phyloP scores from a whole-genome alignment of 2,329 filamentous ascomycete species.

The Hypoxylon sp. region DNA sequence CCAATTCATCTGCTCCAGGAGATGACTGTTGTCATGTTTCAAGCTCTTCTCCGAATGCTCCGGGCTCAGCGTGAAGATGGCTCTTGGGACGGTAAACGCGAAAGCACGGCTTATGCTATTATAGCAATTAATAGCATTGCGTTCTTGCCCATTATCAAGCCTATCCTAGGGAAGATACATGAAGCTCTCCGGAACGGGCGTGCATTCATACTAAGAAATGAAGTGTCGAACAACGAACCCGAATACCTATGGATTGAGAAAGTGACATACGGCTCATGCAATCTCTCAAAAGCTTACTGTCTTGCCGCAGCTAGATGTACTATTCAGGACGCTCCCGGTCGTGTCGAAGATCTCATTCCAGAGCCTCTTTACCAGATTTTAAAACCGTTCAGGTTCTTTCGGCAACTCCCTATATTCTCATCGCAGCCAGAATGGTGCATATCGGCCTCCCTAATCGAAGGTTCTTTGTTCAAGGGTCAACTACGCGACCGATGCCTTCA shows the following conservation, averaged over 20 bases:
- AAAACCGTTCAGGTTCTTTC: not conserved
- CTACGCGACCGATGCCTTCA: conserved; percentile 9
- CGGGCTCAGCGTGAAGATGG: conserved; percentile 18
- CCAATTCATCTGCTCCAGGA: too few relatives aligned
- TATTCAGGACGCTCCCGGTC: not conserved
- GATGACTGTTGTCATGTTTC: too few relatives aligned
- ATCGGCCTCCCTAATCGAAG: not conserved
- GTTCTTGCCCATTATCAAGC: too few relatives aligned
- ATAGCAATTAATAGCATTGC: too few relatives aligned
- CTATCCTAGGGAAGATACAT: too few relatives aligned
- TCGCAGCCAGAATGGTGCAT: not conserved
- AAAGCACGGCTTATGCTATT: conserved; percentile 26
- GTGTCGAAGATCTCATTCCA: not conserved
- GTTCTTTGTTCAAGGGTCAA: not conserved
- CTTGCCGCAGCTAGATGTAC: conserved; percentile 29
- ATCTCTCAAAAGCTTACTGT: conserved; percentile 42
- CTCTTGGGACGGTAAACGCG: conserved; percentile 22
- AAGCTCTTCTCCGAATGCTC: too few relatives aligned
- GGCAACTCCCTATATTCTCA: conserved; percentile 1
- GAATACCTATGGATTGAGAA: conserved; percentile 47
- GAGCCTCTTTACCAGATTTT: not conserved
- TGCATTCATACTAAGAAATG: too few relatives aligned
- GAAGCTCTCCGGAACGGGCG: too few relatives aligned
- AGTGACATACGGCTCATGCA: conserved; percentile 42
- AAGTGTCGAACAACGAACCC: conserved; percentile 7